Base-by-base conservation (phyloP, 2,329 filamentous ascomycete genomes). In the Alternaria dauci region DNA sequence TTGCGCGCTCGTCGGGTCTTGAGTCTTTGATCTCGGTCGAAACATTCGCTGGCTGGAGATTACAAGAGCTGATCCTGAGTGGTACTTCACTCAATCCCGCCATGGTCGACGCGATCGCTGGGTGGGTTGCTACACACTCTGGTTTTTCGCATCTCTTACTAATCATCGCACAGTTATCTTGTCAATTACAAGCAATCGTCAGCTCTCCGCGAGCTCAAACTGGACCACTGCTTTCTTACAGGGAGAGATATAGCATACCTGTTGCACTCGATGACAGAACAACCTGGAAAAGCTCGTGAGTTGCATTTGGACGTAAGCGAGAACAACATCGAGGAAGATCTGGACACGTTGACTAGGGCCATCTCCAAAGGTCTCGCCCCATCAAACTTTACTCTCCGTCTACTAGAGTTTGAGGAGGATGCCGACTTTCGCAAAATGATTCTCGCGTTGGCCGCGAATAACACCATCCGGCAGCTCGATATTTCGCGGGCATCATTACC, bases 401-500 rank as follows among this genome's bases (percentile, higher is more conserved):
- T 90, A 78, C 85, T 91, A 36, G 89, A 91, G 71, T 92, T 89
- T 71, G 85, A 88, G 58, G 85, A 87, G 61, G 88, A 90, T 69
- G 80, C 84, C 11, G 83, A 88, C 58, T 91, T 91, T 65, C 84
- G 87, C 36, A 83, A 87, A 58, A 79, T 92, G 48, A 81, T 91
- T 7, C 79, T 86, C 59, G 88, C 89, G 1, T 70, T 92, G 50
- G 84, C 85, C 5, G 80, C 80, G 42, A 92, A 92, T 70, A 87
- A 80, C 18, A 88, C 87, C 0, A 85, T 91, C 50, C 83, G 82
- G 50, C 87, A 85, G 67, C 78, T 92, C 16, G 89, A 92, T 73
- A 88, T 92, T 26, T 91, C 89, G 2, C 88, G 90, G 65, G 87
- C 88, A 1, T 91, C 89, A 0, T 80, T 92, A 23, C 89, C 89